phyloP scores from a whole-genome alignment of 139 green algal species.

The Asterochloris sp. region DNA sequence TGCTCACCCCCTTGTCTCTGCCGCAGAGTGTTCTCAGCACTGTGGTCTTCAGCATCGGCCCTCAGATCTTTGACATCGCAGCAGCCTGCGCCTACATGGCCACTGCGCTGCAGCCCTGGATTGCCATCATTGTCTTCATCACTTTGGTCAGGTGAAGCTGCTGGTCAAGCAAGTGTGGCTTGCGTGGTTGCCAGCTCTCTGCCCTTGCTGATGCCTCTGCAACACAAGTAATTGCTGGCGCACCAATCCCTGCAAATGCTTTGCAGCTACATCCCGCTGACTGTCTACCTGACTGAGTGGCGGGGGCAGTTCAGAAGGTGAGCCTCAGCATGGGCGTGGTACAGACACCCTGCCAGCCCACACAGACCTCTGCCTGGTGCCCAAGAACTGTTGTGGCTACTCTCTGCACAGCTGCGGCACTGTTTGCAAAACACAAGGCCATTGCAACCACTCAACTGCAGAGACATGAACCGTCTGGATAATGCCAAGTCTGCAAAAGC shows the following conservation, averaged over 20 bases:
- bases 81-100: conserved; percentile 72
- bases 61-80: conserved; percentile 78
- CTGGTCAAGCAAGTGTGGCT: too few relatives aligned
- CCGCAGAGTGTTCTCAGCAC: conserved; percentile 67
- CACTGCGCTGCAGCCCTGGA: conserved; percentile 60
- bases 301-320: conserved; percentile 64
- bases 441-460: background rate
- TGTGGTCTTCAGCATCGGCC: conserved; percentile 76
- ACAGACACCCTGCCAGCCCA: too few relatives aligned
- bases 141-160: conserved; percentile 45
- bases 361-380: too few relatives aligned
- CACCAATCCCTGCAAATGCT: too few relatives aligned
- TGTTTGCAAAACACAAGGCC: too few relatives aligned
- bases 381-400: too few relatives aligned
- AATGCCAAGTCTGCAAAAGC: conserved; percentile 65
- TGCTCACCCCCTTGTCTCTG: background rate
- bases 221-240: too few relatives aligned
- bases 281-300: conserved; percentile 82
- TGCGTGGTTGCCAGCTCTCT: too few relatives aligned
- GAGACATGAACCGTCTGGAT: conserved; percentile 73
- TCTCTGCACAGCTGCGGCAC: too few relatives aligned
- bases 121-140: conserved; percentile 77
- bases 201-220: too few relatives aligned
- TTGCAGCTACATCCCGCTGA: conserved; percentile 82
- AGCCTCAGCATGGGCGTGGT: background rate